Conservation (phyloP, 768 basidiomycete species). For the Plicaturopsis crispa region DNA sequence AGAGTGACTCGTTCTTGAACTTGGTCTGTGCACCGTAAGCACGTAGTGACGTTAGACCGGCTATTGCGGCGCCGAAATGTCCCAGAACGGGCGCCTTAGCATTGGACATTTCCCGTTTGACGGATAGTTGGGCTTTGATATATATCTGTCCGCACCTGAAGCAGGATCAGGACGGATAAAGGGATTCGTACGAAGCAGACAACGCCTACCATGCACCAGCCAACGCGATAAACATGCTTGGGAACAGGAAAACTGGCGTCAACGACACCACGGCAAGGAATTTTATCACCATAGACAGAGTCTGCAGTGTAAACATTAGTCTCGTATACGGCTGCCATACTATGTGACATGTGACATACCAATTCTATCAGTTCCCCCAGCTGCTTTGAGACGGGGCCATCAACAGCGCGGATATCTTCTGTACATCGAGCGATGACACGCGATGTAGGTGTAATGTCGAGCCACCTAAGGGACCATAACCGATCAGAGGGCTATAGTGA, state of each 20-base stretch:
- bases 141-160: conserved; percentile 39
- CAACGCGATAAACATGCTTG: too few relatives aligned
- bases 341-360: too few relatives aligned
- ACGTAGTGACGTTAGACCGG: conserved; percentile 44
- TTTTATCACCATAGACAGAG: conserved; percentile 13
- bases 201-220: too few relatives aligned
- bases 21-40: conserved; percentile 46
- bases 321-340: too few relatives aligned
- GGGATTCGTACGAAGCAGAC: too few relatives aligned
- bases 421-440: conserved; percentile 63
- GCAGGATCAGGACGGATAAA: conserved; percentile 25
- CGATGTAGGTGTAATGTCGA: conserved; percentile 36
- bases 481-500: too few relatives aligned
- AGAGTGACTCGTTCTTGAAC: conserved; percentile 32
- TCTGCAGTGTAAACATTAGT: too few relatives aligned
- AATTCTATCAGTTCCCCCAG: conserved; percentile 6
- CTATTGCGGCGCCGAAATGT: conserved; percentile 43
- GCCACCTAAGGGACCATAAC: conserved; percentile 27
- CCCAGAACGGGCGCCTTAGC: conserved; percentile 40
- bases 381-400: conserved; percentile 6
- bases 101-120: conserved; percentile 51
- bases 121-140: conserved; percentile 46
- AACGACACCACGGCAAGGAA: too few relatives aligned
- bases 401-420: conserved; percentile 46
- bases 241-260: too few relatives aligned